Evolutionary conservation across 2,329 filamentous ascomycete species (phyloP).

Genomic region (Dothideomycetes sp.): DNA sequence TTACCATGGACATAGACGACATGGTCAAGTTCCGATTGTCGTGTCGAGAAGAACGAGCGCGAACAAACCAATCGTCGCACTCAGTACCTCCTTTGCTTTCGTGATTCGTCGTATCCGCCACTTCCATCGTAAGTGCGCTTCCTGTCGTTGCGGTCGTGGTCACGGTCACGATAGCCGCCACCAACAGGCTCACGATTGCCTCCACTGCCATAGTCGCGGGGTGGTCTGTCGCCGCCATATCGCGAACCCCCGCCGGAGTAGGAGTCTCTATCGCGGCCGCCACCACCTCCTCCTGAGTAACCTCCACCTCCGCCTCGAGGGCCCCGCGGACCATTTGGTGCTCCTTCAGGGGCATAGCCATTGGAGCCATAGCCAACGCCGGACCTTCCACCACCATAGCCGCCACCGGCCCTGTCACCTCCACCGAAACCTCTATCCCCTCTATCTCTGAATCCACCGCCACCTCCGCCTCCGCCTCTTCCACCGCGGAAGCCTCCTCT

Average conservation of each 20-base stretch:
- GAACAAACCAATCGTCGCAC: conserved; percentile 7
- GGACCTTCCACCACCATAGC: conserved; percentile 36
- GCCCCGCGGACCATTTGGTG: conserved; percentile 39
- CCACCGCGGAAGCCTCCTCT: conserved; percentile 42
- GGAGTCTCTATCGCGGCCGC: conserved; percentile 20
- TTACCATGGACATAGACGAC: conserved; percentile 8
- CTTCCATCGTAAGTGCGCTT: conserved; percentile 59
- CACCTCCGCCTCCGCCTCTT: conserved; percentile 27
- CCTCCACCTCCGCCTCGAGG: conserved; percentile 23
- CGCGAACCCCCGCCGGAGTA: conserved; percentile 15
- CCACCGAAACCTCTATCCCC: conserved; percentile 21
- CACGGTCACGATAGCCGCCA: conserved; percentile 38
- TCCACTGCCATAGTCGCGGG: conserved; percentile 54
- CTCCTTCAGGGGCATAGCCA: conserved; percentile 38
- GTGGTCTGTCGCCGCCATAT: conserved; percentile 47
- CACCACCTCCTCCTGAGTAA: conserved; percentile 29
- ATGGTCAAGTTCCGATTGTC: background rate
- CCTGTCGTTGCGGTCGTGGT: conserved; percentile 43
- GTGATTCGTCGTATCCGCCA: conserved; percentile 62
- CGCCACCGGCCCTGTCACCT: conserved; percentile 15
- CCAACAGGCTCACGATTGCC: conserved; percentile 32
- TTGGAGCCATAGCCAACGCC: conserved; percentile 36
- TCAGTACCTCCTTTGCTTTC: conserved; percentile 53
- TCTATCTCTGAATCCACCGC: conserved; percentile 27
- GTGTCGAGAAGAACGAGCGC: background rate